Conservation (phyloP, 441 rosid species). For the Melastoma candidum region DNA sequence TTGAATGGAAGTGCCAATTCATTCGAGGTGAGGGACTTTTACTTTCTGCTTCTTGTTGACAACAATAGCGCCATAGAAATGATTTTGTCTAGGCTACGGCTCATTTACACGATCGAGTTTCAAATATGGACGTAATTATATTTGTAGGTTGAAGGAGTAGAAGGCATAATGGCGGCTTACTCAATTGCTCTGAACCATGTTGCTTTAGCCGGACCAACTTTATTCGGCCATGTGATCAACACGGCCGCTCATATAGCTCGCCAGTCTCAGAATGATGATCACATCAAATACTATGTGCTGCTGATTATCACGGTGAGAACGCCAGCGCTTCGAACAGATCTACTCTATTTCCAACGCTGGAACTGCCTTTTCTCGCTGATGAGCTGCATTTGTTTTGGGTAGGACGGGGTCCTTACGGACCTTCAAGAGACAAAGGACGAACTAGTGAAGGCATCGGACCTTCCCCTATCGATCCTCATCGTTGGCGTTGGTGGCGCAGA, state of each 20-base stretch:
- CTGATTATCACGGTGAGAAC: conserved; percentile 71
- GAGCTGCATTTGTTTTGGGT: background rate
- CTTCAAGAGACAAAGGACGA: conserved; percentile 92
- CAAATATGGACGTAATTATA: conserved; percentile 4
- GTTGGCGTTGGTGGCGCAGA: conserved; percentile 98
- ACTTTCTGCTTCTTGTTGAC: conserved; percentile 5
- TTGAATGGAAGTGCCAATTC: conserved; percentile 75
- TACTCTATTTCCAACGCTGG: background rate
- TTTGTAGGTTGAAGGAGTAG: conserved; percentile 82
- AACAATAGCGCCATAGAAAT: conserved; percentile 10
- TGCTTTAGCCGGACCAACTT: conserved; percentile 95
- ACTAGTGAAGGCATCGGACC: conserved; percentile 82
- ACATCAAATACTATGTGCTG: conserved; percentile 55
- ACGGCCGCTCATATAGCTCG: conserved; percentile 65
- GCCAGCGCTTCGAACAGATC: too few species aligned
- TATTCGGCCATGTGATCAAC: conserved; percentile 79
- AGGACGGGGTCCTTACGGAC: conserved; percentile 96
- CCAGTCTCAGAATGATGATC: conserved; percentile 53
- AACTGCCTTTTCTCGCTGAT: background rate
- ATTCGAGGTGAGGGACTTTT: conserved; percentile 45
- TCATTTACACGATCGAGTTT: background rate
- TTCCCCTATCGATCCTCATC: conserved; percentile 79
- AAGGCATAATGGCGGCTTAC: conserved; percentile 75
- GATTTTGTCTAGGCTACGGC: background rate
- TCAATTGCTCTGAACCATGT: conserved; percentile 73